Base-by-base conservation (phyloP, 805 yeast genomes). In the Ogataea zsoltii region DNA sequence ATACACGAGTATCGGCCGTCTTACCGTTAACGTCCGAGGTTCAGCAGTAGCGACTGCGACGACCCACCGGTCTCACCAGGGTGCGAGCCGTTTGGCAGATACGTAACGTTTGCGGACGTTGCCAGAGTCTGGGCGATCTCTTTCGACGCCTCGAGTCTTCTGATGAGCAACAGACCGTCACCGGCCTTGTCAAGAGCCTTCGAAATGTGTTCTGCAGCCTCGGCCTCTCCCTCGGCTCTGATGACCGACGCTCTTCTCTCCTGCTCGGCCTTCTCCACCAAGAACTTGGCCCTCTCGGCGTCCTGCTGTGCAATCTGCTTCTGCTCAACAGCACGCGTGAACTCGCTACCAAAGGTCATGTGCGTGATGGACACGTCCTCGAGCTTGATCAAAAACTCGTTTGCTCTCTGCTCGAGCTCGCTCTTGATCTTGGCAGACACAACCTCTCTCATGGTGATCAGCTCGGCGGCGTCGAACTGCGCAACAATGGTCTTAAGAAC, bases 301-400 rank as follows among this genome's bases (percentile, higher is more conserved):
- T 94, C 99, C 71, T 94, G 99, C 72, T 94, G 99, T 26, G 99
- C 99, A 70, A 94, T 95, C 71, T 94, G 98, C 67, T 94, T 94
- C 72, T 88, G 96, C 72, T 94, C 99, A 49, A 94, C 99, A 28
- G 99, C 98, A 69, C 88, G 91, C 44, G 99, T 94, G 74, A 94
- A 94, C 65, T 94, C 99, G 54, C 77, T 79, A 43, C 99, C 98
- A 67, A 94, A 94, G 0, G 97, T 88, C 88, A 94, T 84, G 70
- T 94, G 99, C 13, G 99, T 94, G 56, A 94, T 94, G 19, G 97
- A 88, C 42, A 94, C 99, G 69, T 94, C 99, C 69, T 94, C 99
- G 56, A 94, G 78, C 63, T 78, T 85, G 63, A 94, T 91, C 69
- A 86, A 80, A 73, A 94, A 94, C 69, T 94, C 97, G 48, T 68